Conservation (phyloP, 2,329 filamentous ascomycete genomes). For the Endothia cerciana region DNA sequence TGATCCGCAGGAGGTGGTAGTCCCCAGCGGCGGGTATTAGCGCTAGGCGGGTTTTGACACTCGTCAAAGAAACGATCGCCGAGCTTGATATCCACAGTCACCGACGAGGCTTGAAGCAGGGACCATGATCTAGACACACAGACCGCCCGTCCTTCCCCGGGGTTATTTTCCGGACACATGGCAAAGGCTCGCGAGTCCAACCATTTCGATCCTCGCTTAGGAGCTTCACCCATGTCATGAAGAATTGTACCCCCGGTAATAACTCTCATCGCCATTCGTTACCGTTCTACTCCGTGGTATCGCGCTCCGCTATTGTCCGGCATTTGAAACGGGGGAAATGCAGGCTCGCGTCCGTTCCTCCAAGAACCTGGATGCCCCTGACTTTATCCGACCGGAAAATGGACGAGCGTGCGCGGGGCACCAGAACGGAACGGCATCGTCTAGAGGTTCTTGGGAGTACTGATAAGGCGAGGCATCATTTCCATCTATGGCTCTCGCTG, state of each 20-base stretch:
- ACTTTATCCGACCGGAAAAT: background rate
- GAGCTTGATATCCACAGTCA: background rate
- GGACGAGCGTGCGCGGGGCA: background rate
- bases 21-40: background rate
- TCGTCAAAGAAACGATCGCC: background rate
- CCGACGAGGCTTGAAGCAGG: background rate
- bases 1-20: slow-evolving; percentile 7
- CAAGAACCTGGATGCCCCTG: background rate
- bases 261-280: background rate
- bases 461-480: background rate
- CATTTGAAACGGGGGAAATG: slow-evolving; percentile 4
- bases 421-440: background rate
- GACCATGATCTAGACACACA: background rate
- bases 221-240: background rate
- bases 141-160: background rate
- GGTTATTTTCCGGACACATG: background rate
- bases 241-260: background rate
- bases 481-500: background rate
- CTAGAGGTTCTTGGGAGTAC: background rate
- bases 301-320: background rate
- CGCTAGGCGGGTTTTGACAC: background rate
- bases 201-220: background rate
- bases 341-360: background rate
- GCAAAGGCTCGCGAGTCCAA: background rate
- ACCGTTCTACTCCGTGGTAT: background rate